Evolutionary conservation across 2,329 filamentous ascomycete genomes (phyloP).

Genomic region (Metarhizium brunneum): DNA sequence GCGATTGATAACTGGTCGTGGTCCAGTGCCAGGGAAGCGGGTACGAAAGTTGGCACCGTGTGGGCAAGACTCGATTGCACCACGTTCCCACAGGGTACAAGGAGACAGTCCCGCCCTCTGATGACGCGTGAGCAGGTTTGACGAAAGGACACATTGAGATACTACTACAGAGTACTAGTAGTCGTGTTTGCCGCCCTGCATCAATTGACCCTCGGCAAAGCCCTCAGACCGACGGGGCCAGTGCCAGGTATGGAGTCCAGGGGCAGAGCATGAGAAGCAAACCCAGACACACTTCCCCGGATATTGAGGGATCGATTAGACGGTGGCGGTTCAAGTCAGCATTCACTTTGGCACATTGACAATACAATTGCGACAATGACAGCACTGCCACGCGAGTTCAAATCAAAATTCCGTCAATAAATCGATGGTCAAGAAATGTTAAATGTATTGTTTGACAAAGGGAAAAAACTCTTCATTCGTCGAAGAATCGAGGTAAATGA

Average conservation of each 20-base stretch:
- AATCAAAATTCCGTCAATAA: no score
- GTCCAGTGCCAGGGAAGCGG: constrained; percentile 13
- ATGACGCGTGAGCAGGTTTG: background rate
- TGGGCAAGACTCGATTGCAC: constrained; percentile 11
- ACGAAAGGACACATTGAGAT: no score
- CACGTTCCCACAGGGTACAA: background rate
- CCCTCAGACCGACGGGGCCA: background rate
- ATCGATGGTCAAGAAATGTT: background rate
- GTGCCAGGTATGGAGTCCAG: background rate
- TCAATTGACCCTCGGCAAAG: background rate
- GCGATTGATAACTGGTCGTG: constrained; percentile 3
- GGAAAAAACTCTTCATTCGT: constrained; percentile 19
- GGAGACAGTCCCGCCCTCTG: background rate
- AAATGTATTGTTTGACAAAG: constrained; percentile 12
- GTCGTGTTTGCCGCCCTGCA: background rate
- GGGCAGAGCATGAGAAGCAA: background rate
- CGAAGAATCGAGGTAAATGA: constrained; percentile 29
- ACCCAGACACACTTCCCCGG: background rate
- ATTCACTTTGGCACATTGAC: no score
- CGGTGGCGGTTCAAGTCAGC: background rate
- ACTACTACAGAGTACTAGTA: no score
- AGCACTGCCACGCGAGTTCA: background rate
- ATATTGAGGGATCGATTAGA: background rate
- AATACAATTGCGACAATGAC: background rate
- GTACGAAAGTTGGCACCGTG: constrained; percentile 23